phyloP scores from a whole-genome alignment of 1,284 basidiomycete genomes.

The Ceraceosorus guamensis region DNA sequence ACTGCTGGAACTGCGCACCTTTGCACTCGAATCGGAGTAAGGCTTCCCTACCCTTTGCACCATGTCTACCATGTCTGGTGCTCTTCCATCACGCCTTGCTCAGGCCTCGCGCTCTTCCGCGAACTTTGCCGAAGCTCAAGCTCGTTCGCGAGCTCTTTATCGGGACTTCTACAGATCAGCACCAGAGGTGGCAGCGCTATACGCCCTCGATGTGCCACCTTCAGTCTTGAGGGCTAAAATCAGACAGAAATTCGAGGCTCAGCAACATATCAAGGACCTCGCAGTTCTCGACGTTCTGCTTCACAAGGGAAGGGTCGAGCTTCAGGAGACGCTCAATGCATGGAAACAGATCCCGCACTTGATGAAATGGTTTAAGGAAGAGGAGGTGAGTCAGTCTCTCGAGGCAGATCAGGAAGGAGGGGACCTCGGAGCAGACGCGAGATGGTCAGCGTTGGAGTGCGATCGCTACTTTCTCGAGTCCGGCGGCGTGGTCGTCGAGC shows the following conservation, averaged over 20 bases:
- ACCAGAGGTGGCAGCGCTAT: conserved; percentile 77
- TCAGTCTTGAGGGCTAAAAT: conserved; percentile 74
- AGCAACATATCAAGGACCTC: conserved; percentile 73
- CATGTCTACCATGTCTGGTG: too few relatives aligned
- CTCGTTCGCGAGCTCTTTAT: conserved; percentile 71
- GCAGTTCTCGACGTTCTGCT: conserved; percentile 80
- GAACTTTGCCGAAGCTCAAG: conserved; percentile 63
- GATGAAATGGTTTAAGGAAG: conserved; percentile 50
- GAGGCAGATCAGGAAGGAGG: too few relatives aligned
- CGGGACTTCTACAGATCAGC: conserved; percentile 89
- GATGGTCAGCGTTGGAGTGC: too few relatives aligned
- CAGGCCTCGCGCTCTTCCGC: conserved; percentile 55
- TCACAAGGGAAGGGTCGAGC: conserved; percentile 78
- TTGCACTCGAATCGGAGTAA: too few relatives aligned
- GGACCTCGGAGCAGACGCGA: too few relatives aligned
- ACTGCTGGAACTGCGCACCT: too few relatives aligned
- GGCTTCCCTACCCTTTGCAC: too few relatives aligned
- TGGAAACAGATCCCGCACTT: conserved; percentile 68
- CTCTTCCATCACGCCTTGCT: conserved; percentile 82
- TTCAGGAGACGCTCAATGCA: conserved; percentile 83
- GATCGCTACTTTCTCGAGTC: too few relatives aligned
- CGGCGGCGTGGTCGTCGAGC: too few relatives aligned
- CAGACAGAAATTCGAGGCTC: conserved; percentile 78
- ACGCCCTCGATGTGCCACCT: conserved; percentile 74
- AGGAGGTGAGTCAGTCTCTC: conserved; percentile 50